Evolutionary conservation across 208 protist species (phyloP), one percentile per base, ranked within the genome.

Genomic region (Giardia muris): DNA sequence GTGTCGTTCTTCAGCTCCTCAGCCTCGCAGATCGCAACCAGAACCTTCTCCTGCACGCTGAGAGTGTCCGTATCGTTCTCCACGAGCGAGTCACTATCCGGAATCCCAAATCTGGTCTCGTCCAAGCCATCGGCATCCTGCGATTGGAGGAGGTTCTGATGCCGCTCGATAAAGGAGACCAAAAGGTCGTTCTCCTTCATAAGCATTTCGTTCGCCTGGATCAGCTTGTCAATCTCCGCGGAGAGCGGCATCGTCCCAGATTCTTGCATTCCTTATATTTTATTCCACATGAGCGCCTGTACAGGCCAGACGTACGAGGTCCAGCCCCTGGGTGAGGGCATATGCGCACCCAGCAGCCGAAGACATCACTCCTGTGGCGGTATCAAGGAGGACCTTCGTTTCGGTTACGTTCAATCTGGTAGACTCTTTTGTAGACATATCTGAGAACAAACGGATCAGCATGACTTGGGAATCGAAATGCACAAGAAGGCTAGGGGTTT

Each of bases 101-200:
- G 42, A 43, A 45, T 3, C 19, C 19, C 19, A 76, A 10, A 39
- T 10, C 19, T 39, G 19, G 57, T 76, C 19, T 10, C 19, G 30
- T 76, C 57, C 19, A 76, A 76, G 30, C 10, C 30, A 30, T 43
- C 42, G 45, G 19, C 45, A 4, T 89, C 86, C 45, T 10, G 42
- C n/a, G 19, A 46, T 90, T 90, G 30, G 30, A 2, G 10, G 1
- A 47, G 19, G n/a, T 44, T 30, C 44, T 47, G n/a, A n/a, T 47
- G 45, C n/a, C 87, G n/a, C 87, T 90, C 43, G 2, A 47, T 45
- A n/a, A 90, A 90, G 42, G 87, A 3, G n/a, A 2, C 2, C 43
- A 90, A n/a, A 90, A 47, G 45, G n/a, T 90, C 87, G n/a, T 90
- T 90, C 48, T 90, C 87, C 43, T 90, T 90, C 44, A 90, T 47